A percentile compares a stretch with the other conserved stretches of the same genome.
Conservation (phyloP, 306 rosid genomes). For the Parietaria judaica region DNA sequence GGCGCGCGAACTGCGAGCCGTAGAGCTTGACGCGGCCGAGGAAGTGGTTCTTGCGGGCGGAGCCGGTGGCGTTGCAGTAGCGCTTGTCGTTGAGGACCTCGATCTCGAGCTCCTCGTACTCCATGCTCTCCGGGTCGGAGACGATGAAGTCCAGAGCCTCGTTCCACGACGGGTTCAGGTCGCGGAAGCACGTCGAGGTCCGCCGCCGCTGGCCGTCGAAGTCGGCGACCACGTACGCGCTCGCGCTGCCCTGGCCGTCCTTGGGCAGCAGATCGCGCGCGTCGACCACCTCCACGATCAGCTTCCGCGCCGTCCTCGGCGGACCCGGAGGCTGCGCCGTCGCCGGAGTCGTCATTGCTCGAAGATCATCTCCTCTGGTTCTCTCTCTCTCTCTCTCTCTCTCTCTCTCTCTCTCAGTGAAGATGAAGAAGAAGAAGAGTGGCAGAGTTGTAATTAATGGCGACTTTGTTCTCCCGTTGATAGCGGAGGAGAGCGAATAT, state of each 20-base stretch:
- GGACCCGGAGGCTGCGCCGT: conserved; percentile 13
- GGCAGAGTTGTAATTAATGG: not conserved
- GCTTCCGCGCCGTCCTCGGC: conserved; percentile 33
- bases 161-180: conserved; percentile 79
- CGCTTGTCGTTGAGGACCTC: conserved; percentile 85
- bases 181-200: conserved; percentile 57
- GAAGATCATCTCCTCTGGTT: conserved; percentile 20
- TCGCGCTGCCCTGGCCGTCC: conserved; percentile 94
- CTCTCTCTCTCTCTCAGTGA: not conserved
- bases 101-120: conserved; percentile 75
- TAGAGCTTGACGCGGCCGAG: conserved; percentile 74
- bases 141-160: conserved; percentile 69
- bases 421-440: not conserved
- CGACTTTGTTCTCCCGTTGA: conserved; percentile 29
- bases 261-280: conserved; percentile 88
- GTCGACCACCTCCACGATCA: conserved; percentile 63
- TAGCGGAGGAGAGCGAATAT: conserved; percentile 30
- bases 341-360: conserved; percentile 52
- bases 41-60: conserved; percentile 73
- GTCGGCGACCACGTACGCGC: conserved; percentile 74
- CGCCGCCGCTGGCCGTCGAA: conserved; percentile 87
- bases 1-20: conserved; percentile 57
- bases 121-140: conserved; percentile 80
- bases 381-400: not conserved
- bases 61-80: conserved; percentile 45